Base-by-base conservation (phyloP, 257 asterid species). In the Solanum rostratum region DNA sequence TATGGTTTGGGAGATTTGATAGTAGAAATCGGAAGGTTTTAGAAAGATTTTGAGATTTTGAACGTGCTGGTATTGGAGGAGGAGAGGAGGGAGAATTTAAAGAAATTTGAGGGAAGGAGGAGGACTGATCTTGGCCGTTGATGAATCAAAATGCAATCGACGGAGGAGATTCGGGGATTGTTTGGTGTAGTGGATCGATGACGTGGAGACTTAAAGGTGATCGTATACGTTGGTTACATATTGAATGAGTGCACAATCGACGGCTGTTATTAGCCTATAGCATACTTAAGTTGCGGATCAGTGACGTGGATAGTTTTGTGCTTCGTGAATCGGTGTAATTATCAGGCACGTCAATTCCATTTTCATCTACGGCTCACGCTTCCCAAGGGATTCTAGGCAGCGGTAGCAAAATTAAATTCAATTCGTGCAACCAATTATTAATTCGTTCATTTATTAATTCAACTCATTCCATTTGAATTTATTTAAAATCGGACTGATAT, bases 161-260 rank as follows among this genome's bases (percentile, higher is more conserved):
- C 1, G 50, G 43, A 63, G 1, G 0, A 20, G 37, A 52, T 63
- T 46, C 5, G 27, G 29, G 5, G 27, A 27, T 29, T 76, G 16
- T 18, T 68, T 76, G 10, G 43, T 60, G 84, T 60, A 13, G 46
- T 46, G 89, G 89, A 88, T 88, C 59, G 85, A 66, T 88, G 85
- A 88, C 89, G 84, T 88, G 90, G 88, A 1, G 43, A 19, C 1
- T 6, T 0, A 22, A 22, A 62, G 50, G 53, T 50, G 11, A 65
- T 80, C 66, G 1, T 9, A 10, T 16, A 7, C 59, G 83, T 82
- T 53, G 33, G 74, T 79, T 84, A 9, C 3, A 0, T 10, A 54
- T 0, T 15, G 27, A 6, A n/a, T 29, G 14, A 13, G 12, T 6
- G 19, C 16, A 19, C 52, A 49, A 84, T 87, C 49, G 53, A 84